Conservation (phyloP, 1,284 basidiomycete genomes). For the Ganoderma resinaceum region DNA sequence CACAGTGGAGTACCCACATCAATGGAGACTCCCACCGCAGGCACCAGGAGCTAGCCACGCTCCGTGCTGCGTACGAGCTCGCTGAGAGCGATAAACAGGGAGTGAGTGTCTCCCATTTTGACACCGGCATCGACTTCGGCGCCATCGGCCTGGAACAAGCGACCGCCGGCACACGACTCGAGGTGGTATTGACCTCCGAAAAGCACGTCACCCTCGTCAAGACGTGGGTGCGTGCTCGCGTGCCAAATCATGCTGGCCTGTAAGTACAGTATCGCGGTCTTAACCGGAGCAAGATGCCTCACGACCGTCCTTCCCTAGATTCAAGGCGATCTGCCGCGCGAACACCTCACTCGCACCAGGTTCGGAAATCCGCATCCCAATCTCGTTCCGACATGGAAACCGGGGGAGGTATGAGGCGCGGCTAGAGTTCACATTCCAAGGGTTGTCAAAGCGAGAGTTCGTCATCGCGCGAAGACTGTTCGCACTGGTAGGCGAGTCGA, state of each 20-base stretch:
- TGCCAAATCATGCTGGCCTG: conserved; percentile 7
- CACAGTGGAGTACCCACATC: conserved; percentile 7
- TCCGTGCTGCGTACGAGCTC: conserved; percentile 36
- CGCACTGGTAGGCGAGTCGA: conserved; percentile 38
- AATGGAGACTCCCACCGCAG: conserved; percentile 6
- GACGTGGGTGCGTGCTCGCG: conserved; percentile 5
- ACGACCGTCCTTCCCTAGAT: neutral
- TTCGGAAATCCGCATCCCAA: neutral
- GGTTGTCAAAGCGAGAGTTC: conserved; percentile 30
- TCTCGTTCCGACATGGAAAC: conserved; percentile 15
- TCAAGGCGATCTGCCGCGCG: neutral
- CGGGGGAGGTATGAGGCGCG: conserved; percentile 30
- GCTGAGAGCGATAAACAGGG: conserved; percentile 39
- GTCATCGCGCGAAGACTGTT: conserved; percentile 36
- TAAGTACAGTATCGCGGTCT: neutral
- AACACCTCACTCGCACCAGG: neutral
- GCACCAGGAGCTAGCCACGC: conserved; percentile 18
- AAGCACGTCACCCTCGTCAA: neutral
- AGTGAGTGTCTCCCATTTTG: conserved; percentile 30
- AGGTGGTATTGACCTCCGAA: neutral
- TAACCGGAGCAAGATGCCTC: neutral
- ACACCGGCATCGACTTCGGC: conserved; percentile 43
- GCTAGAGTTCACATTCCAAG: conserved; percentile 30
- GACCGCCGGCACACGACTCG: conserved; percentile 33
- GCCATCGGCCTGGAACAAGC: conserved; percentile 42